phyloP scores from a whole-genome alignment of 331 rosid species.

The Acacia concinna region DNA sequence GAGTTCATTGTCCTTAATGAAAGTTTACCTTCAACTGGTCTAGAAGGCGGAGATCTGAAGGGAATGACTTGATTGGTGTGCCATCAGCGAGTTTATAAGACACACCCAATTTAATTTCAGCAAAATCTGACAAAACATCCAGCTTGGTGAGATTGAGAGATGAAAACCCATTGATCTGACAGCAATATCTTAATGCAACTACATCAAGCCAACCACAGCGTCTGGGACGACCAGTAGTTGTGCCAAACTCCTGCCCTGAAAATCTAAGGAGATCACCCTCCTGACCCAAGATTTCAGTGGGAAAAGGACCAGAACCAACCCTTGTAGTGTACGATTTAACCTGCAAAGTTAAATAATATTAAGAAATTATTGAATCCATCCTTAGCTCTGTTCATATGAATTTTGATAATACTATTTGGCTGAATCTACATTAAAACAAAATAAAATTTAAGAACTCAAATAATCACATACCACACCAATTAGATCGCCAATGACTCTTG shows the following conservation, averaged over 20 bases:
- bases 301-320: constrained; percentile 80
- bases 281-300: constrained; percentile 62
- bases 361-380: not conserved
- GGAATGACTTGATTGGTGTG: constrained; percentile 56
- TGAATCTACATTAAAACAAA: not conserved
- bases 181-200: constrained; percentile 55
- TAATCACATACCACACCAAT: constrained; percentile 60
- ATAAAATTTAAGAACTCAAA: not conserved
- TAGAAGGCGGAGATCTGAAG: constrained; percentile 60
- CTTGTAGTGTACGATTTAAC: constrained; percentile 72
- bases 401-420: not conserved
- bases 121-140: constrained; percentile 60
- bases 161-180: constrained; percentile 68
- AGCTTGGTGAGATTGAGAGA: constrained; percentile 72
- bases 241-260: constrained; percentile 78
- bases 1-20: not conserved
- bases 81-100: constrained; percentile 52
- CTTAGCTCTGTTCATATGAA: not conserved
- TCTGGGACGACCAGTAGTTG: constrained; percentile 74
- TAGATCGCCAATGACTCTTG: constrained; percentile 64
- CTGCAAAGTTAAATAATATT: constrained; percentile 36
- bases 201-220: constrained; percentile 81
- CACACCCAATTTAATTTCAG: constrained; percentile 60
- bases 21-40: constrained; percentile 58
- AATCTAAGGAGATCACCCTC: constrained; percentile 67